A percentile compares a stretch with the other conserved stretches of the same genome.
Evolutionary conservation across 441 rosid genomes (phyloP).

Genomic region (Iberis amara): DNA sequence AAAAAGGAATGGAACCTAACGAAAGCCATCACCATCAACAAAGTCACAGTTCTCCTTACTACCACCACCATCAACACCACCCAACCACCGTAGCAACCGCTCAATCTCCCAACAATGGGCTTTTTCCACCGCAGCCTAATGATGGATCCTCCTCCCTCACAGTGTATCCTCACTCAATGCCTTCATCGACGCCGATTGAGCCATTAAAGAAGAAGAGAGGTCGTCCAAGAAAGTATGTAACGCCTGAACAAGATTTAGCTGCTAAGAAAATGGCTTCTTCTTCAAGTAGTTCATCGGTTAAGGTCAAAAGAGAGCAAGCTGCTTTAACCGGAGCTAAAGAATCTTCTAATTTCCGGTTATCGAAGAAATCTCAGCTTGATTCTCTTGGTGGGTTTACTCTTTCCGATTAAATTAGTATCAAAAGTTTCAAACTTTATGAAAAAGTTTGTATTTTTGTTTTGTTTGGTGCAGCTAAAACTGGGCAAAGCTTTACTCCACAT

Average conservation of each 20-base stretch:
- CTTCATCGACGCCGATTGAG: constrained; percentile 56
- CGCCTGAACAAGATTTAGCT: constrained; percentile 75
- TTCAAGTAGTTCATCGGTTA: constrained; percentile 33
- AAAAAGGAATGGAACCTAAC: constrained; percentile 35
- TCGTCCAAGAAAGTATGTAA: constrained; percentile 76
- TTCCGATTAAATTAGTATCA: not conserved
- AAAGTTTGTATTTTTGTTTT: not conserved
- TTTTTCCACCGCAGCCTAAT: constrained; percentile 30
- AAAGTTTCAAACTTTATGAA: constrained; percentile 17
- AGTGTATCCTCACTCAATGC: constrained; percentile 57
- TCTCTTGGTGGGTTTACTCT: constrained; percentile 44
- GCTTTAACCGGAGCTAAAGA: constrained; percentile 34
- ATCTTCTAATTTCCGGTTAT: constrained; percentile 37
- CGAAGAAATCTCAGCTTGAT: constrained; percentile 45
- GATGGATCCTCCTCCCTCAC: constrained; percentile 26
- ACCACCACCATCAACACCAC: constrained; percentile 24
- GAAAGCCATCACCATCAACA: constrained; percentile 30
- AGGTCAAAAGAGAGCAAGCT: constrained; percentile 40
- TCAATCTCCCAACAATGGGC: constrained; percentile 32
- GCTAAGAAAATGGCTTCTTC: constrained; percentile 71
- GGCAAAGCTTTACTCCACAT: constrained; percentile 83
- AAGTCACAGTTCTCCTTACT: not conserved
- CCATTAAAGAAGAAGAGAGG: constrained; percentile 62
- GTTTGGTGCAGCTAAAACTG: constrained; percentile 53
- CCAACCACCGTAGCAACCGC: constrained; percentile 31